Base-by-base conservation (phyloP, 306 rosid species). In the Prunus mume region DNA sequence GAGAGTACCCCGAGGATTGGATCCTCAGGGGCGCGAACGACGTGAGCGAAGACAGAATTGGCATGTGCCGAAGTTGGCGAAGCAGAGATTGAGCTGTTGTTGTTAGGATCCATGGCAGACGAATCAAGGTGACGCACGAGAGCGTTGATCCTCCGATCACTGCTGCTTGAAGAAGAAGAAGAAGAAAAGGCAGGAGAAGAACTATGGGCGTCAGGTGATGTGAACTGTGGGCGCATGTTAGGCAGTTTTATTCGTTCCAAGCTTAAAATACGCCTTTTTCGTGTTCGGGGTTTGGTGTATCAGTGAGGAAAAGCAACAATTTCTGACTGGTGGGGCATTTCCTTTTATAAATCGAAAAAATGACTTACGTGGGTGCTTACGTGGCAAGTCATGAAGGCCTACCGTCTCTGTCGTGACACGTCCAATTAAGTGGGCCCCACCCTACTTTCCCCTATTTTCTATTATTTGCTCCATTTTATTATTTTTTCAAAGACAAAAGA, bases 21-120 rank as follows among this genome's bases (percentile, higher is more conserved):
- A 92, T 96, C 99, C 87, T 96, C 99, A 8, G 99, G 97, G 74
- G 90, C 99, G 17, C 85, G 99, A 54, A 71, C 87, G n/a, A 96
- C 76, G 43, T 92, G 97, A 87, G 87, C 85, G 76, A 96, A 96
- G 78, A 88, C 93, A 47, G 98, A 92, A 80, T 76, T 82, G 82
- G 56, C 79, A 22, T 69, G 56, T 17, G 89, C 74, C 13, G 97
- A 75, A 64, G 93, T 84, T 12, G 90, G 92, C 7, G 95, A 86
- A 69, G 89, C 83, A 60, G 93, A 86, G 62, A 92, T 38, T 19
- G 65, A 67, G 49, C 46, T 67, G 49, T n/a, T 52, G 6, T 27
- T 61, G 65, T 27, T 13, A 27, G 89, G 75, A 58, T 71, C 92
- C 96, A 91, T 88, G 47, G 77, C 69, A 24, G 86, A 73, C 14